A percentile compares a stretch with the other conserved stretches of the same genome.
Conservation (phyloP, 805 yeast species). For the Wickerhamiella shivajii region DNA sequence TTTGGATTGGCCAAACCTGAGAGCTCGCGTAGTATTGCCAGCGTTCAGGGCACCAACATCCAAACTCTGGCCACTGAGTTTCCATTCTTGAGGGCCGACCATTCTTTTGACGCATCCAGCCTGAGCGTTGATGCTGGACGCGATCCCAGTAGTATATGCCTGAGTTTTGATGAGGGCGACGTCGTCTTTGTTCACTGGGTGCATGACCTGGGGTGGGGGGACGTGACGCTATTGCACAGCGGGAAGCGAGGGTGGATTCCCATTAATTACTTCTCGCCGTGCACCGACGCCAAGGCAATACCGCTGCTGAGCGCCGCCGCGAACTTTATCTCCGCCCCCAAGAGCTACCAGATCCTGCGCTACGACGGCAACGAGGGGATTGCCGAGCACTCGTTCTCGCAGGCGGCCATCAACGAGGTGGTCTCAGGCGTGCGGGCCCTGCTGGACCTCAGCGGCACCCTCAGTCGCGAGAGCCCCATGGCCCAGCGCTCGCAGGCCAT, state of each 20-base stretch:
- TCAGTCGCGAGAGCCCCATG: slow-evolving; percentile 23
- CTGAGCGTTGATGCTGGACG: slow-evolving; percentile 17
- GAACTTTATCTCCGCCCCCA: slow-evolving; percentile 24
- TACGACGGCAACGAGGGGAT: slow-evolving; percentile 4
- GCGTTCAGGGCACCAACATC: neutral
- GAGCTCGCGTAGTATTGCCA: neutral
- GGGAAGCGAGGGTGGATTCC: slow-evolving; percentile 32
- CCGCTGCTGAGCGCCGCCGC: slow-evolving; percentile 26
- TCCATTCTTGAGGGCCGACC: slow-evolving; percentile 25
- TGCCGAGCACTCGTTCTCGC: slow-evolving; percentile 21
- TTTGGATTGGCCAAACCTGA: slow-evolving; percentile 3
- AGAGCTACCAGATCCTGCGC: slow-evolving; percentile 16
- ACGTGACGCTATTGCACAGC: slow-evolving; percentile 26
- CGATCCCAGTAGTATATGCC: slow-evolving; percentile 23
- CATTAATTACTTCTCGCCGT: slow-evolving; percentile 27
- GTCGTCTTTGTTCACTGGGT: slow-evolving; percentile 25
- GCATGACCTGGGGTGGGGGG: slow-evolving; percentile 33
- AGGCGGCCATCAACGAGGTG: slow-evolving; percentile 25
- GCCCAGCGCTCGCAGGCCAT: slow-evolving; percentile 22
- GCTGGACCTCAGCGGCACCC: slow-evolving; percentile 23
- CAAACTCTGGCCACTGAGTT: slow-evolving; percentile 14
- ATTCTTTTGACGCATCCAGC: slow-evolving; percentile 22
- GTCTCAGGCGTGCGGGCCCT: slow-evolving; percentile 27
- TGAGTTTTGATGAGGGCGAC: slow-evolving; percentile 25
- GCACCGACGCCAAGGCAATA: slow-evolving; percentile 24